Base-by-base conservation (phyloP, 2,329 filamentous ascomycete species). In the Fusarium sp. region DNA sequence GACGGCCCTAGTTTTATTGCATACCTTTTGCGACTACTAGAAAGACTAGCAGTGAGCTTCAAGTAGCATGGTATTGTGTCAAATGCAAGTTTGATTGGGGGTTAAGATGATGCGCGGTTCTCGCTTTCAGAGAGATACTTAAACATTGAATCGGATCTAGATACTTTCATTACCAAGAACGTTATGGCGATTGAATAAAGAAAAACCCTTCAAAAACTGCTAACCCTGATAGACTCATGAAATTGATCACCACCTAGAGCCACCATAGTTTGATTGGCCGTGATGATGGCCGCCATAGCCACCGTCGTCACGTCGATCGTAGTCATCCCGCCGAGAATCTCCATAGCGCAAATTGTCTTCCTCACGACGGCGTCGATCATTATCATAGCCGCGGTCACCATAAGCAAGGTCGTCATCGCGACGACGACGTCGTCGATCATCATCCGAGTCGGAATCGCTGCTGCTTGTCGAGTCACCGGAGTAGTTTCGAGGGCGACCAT, bases 381-480 rank as follows among this genome's bases (percentile, higher is more conserved):
- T 10, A 6, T 35, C 50, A 5, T 31, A 59, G 16, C 27, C 22
- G 10, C 39, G 39, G 20, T 71, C 64, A 11, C 72, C 72, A 2
- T 74, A 74, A 14, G 68, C 64, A 22, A 72, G 24, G n/a, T 75
- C 56, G 2, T 48, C 18, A 10, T 74, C 58, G 6, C 74, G 57
- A 39, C 68, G 68, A 48, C 72, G 71, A 8, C 74, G 75, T 27
- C 60, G 43, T 31, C 50, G 48, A 31, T 52, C 50, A 2, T 75
- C 75, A 8, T 78, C 75, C 9, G 77, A 78, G 20, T 75, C 73
- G 3, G 76, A 78, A 31, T 78, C 76, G 27, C 76, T 78, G 58
- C 76, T 78, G 58, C 75, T 76, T 2, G 76, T 78, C 0, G 76
- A 78, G 35, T 78, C 76, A 14, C 76, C 76, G 1, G 50, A 58